Evolutionary conservation across 2,329 filamentous ascomycete species (phyloP).

Genomic region (Arthrobotrys megalospora): DNA sequence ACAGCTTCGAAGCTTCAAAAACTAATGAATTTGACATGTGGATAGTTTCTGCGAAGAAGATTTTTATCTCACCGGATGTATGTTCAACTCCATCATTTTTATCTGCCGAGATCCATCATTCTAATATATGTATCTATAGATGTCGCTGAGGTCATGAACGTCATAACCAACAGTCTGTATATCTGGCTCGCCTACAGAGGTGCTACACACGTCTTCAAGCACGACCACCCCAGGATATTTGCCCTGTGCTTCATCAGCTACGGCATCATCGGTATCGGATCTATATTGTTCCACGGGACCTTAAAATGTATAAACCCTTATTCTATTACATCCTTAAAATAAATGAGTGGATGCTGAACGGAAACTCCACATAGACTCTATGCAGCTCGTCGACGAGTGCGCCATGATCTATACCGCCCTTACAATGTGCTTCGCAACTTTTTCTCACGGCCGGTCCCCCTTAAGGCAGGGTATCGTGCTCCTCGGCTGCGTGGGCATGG

Average conservation of each 20-base stretch:
- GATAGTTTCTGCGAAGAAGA: conserved; percentile 65
- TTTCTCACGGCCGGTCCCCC: conserved; percentile 77
- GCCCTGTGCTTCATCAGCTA: conserved; percentile 73
- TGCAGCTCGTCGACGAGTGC: conserved; percentile 75
- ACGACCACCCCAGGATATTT: conserved; percentile 84
- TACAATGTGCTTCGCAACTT: conserved; percentile 76
- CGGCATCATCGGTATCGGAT: conserved; percentile 72
- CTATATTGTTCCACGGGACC: conserved; percentile 73
- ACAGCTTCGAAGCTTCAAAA: neutral
- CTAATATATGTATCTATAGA: conserved; percentile 32
- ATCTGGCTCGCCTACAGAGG: conserved; percentile 83
- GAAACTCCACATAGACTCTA: conserved; percentile 69
- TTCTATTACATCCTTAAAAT: neutral
- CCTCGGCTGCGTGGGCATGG: conserved; percentile 74
- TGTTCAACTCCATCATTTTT: conserved; percentile 23
- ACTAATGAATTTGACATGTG: conserved; percentile 19
- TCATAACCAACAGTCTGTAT: conserved; percentile 86
- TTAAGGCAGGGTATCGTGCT: conserved; percentile 69
- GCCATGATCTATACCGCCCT: conserved; percentile 76
- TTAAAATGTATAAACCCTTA: conserved; percentile 70
- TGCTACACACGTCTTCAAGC: conserved; percentile 78
- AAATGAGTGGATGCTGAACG: conserved; percentile 12
- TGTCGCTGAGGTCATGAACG: conserved; percentile 70
- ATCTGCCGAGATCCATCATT: conserved; percentile 1
- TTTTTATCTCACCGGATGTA: conserved; percentile 64